A percentile compares a stretch with the other conserved stretches of the same genome.
Evolutionary conservation across 495 filamentous ascomycete species (phyloP).

Genomic region (Tuber calosporum): DNA sequence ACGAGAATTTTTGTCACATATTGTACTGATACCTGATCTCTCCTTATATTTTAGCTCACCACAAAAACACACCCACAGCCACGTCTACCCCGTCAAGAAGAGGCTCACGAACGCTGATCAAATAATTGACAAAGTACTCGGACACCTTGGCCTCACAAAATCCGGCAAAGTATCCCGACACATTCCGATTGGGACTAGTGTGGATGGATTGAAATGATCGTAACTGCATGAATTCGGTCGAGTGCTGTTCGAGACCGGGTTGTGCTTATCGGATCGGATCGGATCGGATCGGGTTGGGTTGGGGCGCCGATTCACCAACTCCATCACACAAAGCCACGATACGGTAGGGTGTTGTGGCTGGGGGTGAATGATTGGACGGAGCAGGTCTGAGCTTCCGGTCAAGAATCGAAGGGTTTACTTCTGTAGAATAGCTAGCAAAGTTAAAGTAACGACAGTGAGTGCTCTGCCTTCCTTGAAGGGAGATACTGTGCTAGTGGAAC

Average conservation of each 20-base stretch:
- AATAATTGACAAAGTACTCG: neutral
- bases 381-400: no score
- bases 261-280: neutral
- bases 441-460: no score
- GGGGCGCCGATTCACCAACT: no score
- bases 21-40: neutral
- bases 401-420: no score
- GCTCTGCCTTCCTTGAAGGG: no score
- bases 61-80: neutral
- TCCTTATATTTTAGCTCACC: neutral
- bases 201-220: neutral
- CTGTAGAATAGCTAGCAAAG: no score
- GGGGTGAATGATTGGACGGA: no score
- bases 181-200: neutral
- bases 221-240: neutral
- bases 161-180: neutral
- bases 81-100: neutral
- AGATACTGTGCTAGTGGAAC: no score
- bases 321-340: neutral
- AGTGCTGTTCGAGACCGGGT: neutral
- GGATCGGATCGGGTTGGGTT: neutral
- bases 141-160: neutral
- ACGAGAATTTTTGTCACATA: neutral
- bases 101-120: neutral
- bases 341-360: neutral